A percentile compares a stretch with the other conserved stretches of the same genome.
Conservation (phyloP, 768 basidiomycete genomes). For the Lactifluus volemus region DNA sequence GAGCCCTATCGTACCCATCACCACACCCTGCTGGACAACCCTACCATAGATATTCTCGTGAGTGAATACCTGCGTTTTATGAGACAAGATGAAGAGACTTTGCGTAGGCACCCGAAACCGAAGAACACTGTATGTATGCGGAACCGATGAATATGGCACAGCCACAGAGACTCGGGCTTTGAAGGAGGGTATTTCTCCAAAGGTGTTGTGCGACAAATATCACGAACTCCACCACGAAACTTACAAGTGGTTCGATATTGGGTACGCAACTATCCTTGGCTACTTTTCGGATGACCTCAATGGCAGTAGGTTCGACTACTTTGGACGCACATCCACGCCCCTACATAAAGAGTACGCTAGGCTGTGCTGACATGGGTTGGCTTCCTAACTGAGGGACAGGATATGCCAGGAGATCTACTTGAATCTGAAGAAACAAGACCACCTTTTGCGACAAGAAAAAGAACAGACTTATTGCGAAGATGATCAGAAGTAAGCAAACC, state of each 20-base stretch:
- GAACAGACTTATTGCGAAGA: slow-evolving; percentile 95
- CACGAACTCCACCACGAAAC: slow-evolving; percentile 81
- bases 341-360: slow-evolving; percentile 75
- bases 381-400: slow-evolving; percentile 32
- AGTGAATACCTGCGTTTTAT: slow-evolving; percentile 20
- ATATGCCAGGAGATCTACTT: slow-evolving; percentile 87
- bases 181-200: slow-evolving; percentile 75
- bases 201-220: slow-evolving; percentile 86
- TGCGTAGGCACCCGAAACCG: slow-evolving; percentile 62
- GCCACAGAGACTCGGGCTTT: slow-evolving; percentile 97
- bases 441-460: slow-evolving; percentile 74
- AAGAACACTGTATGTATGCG: slow-evolving; percentile 90
- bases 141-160: slow-evolving; percentile 99
- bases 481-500: slow-evolving; percentile 57
- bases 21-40: neutral
- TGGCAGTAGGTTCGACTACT: slow-evolving; percentile 77
- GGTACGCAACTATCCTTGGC: slow-evolving; percentile 35
- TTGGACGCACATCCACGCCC: slow-evolving; percentile 89
- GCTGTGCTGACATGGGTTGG: neutral
- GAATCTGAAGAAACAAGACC: slow-evolving; percentile 69
- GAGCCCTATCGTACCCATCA: slow-evolving; percentile 27
- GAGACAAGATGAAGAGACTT: slow-evolving; percentile 9
- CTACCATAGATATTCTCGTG: slow-evolving; percentile 49
- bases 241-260: slow-evolving; percentile 97
- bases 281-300: neutral